Evolutionary conservation across 345 rosid genomes (phyloP), one percentile per base, ranked within the genome.

Genomic region (Arabis hirsuta): DNA sequence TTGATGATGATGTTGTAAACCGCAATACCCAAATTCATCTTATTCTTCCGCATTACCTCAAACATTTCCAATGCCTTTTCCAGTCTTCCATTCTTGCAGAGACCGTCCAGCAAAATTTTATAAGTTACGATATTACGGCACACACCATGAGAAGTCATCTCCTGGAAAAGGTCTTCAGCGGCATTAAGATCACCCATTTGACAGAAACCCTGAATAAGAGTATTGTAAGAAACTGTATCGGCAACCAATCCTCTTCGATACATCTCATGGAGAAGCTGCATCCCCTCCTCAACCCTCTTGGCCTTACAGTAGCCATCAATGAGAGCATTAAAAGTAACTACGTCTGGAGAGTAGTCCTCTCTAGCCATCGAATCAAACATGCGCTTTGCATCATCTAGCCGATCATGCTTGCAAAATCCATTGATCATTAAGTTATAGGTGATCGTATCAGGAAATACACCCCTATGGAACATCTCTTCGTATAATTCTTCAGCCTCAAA

Each of bases 341-440:
- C 10, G 31, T 22, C 0, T 7, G 64, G 64, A 19, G 46, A 39
- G n/a, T 31, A 59, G 32, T 46, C 34, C 12, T 41, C 41, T 19
- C 12, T 42, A 61, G 7, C 22, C 38, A 61, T 61, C 4, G 5
- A 26, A 42, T 61, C 13, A 61, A 26, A n/a, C 24, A 61, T 61
- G 9, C 7, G 22, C 12, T 42, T 60, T 0, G 22, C 51, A 3
- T 60, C 65, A 42, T 43, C 52, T 61, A 61, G 51, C 9, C 65
- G 38, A 6, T 12, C n/a, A 11, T 63, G 42, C 55, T 63, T 63
- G 29, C 54, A 46, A 29, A 26, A 31, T 9, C 67, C 55, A 31
- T 62, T 3, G 14, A 62, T 14, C 43, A 62, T 0, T 29, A 55
- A 26, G 1, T 0, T 44, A 44, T 12, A 34, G 0, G 62, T 34